These are phyloP conservation scores for Hippophae gyantsensis DNA, from an alignment of 306 rosid species.

Conservation along the genomic window DNA sequence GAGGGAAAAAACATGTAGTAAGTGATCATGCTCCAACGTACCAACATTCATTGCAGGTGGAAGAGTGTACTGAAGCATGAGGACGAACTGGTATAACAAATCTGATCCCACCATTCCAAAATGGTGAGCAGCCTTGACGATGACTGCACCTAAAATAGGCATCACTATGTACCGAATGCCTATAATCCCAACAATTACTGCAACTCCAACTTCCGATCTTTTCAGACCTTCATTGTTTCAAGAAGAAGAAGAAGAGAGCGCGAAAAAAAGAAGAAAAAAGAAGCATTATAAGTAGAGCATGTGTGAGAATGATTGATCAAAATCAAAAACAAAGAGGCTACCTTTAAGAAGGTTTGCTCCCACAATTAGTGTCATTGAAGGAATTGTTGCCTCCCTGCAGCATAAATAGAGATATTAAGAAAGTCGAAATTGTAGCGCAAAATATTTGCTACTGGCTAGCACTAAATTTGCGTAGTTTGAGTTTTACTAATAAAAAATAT, in stretches of 20 bases:
- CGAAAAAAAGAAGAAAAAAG: background rate
- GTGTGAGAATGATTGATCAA: too few species aligned
- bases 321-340: background rate
- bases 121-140: background rate
- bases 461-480: too few species aligned
- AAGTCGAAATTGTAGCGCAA: background rate
- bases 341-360: slow-evolving; percentile 1
- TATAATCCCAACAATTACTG: background rate
- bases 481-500: too few species aligned
- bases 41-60: slow-evolving; percentile 4
- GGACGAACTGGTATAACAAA: background rate
- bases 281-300: background rate
- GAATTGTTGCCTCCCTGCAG: slow-evolving; percentile 1
- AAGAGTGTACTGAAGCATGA: background rate
- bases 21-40: background rate
- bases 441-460: too few species aligned
- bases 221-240: background rate
- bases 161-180: background rate
- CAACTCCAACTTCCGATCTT: background rate
- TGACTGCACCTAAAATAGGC: background rate
- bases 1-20: background rate
- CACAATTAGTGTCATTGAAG: background rate
- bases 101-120: slow-evolving; percentile 1
- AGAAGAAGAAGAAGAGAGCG: background rate
- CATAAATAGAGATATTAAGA: background rate